These are phyloP conservation scores for Amborella trichopoda DNA, from an alignment of 164 flowering plant species.

Conservation along the genomic window DNA sequence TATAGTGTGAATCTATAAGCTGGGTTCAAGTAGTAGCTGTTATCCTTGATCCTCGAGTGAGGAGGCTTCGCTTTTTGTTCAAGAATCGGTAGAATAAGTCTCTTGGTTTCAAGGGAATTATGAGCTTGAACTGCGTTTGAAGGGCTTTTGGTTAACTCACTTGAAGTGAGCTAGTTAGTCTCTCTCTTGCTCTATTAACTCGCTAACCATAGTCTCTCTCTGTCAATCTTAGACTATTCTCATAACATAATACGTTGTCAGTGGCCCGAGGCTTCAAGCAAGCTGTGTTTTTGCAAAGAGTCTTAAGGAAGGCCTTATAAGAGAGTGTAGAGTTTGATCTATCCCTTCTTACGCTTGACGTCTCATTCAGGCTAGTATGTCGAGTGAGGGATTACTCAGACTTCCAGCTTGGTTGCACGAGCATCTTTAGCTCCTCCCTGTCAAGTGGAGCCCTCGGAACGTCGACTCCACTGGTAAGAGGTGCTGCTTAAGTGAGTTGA, in stretches of 20 bases:
- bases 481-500: constrained; percentile 2
- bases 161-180: background rate
- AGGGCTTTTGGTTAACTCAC: background rate
- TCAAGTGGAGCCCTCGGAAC: no score
- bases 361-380: background rate
- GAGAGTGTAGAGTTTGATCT: background rate
- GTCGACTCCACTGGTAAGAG: no score
- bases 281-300: background rate
- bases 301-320: background rate
- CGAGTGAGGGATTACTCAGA: background rate
- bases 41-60: no score
- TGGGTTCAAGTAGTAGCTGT: no score
- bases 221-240: background rate
- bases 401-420: constrained; percentile 2
- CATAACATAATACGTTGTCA: background rate
- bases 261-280: background rate
- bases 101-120: no score
- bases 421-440: background rate
- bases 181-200: no score
- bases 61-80: no score
- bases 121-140: no score
- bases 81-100: no score
- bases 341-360: background rate
- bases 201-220: no score
- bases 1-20: no score